Base-by-base conservation (phyloP, 1,284 basidiomycete species). In the Vanrija sp. region DNA sequence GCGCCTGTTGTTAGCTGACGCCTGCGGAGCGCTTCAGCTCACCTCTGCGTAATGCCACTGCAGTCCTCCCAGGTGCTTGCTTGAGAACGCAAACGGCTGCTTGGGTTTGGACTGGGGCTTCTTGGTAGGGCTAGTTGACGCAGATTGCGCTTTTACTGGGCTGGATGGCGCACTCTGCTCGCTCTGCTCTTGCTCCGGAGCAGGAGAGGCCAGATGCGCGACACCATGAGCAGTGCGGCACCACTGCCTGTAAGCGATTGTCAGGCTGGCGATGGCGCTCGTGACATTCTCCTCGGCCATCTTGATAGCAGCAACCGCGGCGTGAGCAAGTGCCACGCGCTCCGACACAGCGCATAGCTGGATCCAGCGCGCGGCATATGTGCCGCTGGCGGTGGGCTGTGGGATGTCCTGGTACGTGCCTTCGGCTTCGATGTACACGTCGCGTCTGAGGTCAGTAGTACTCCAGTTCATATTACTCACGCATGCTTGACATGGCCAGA, bases 221-320 rank as follows among this genome's bases (percentile, higher is more conserved):
- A 93, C 71, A 1, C 84, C 83, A 29, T 89, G 87, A 1, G 86
- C 78, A 1, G 89, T 89, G 34, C 89, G 83, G 63, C 87, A 88
- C 82, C 85, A 90, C 1, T 94, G 77, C 4, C 91, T 83, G 58
- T 92, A 80, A 0, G 88, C 83, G 61, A 89, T 86, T 10, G 87
- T 77, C 51, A 87, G 79, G 16, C 82, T 82, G 23, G 81, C 79
- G 16, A 92, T 69, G 0, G 86, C 83, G 0, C 79, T 74, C 0
- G 82, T 77, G 0, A 85, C 78, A 51, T 93, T 40, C 60, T 89
- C 91, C 76, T 83, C 82, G 5, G 82, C 80, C 57, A 83, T 80
- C 58, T 88, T 85, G 34, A 94, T 84, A 0, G 82, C 75, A 0
- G 86, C 83, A 64, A 85, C 86, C 0, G 86, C 83, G 46, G 80